These are phyloP conservation scores for Coemansia sp. DNA, from an alignment of 192 early-diverging fungal species.

Conservation along the genomic window DNA sequence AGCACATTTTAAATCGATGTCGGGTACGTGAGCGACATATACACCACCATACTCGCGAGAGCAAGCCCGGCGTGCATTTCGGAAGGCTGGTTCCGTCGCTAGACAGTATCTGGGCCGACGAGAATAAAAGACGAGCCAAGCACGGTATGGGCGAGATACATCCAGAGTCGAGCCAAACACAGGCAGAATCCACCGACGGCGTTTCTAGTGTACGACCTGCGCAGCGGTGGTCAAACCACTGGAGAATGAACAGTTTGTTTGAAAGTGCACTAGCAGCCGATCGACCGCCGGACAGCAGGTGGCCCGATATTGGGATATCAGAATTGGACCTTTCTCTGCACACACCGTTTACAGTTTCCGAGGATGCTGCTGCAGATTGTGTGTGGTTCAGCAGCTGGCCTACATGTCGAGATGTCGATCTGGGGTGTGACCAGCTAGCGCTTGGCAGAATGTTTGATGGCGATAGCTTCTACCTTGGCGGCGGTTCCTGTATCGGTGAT, in stretches of 20 bases:
- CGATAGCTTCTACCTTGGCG: neutral
- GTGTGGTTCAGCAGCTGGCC: neutral
- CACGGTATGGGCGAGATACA: constrained; percentile 16
- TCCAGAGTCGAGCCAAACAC: neutral
- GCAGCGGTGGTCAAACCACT: constrained; percentile 39
- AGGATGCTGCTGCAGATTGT: neutral
- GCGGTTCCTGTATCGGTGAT: neutral
- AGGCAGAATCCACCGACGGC: neutral
- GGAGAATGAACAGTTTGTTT: constrained; percentile 37
- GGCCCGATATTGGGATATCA: neutral
- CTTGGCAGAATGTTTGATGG: neutral
- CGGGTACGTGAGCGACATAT: constrained; percentile 49
- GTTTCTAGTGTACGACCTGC: neutral
- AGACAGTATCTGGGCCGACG: constrained; percentile 62
- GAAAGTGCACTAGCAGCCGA: constrained; percentile 31
- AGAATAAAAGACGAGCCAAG: constrained; percentile 45
- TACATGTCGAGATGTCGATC: neutral
- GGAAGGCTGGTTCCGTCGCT: constrained; percentile 64
- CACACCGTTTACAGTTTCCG: neutral
- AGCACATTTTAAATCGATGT: constrained; percentile 66
- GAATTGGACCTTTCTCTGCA: neutral
- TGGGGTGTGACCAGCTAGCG: neutral
- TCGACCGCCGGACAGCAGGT: neutral
- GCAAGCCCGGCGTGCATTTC: neutral
- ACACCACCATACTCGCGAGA: constrained; percentile 50